phyloP scores from a whole-genome alignment of 805 yeast genomes.

The Clavispora asparagi region DNA sequence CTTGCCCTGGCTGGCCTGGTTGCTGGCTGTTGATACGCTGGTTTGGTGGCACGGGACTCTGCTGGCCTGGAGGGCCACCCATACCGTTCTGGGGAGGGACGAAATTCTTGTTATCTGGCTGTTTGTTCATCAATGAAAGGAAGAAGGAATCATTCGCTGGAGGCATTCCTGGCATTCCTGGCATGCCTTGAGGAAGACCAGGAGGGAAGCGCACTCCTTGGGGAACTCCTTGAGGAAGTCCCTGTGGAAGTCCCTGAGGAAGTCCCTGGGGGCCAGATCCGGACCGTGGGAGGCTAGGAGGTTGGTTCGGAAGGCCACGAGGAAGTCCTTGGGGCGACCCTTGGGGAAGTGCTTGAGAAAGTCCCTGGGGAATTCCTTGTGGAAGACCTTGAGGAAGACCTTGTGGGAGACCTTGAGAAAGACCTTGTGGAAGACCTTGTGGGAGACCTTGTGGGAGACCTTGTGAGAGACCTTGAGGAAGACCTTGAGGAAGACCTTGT shows the following conservation, averaged over 20 bases:
- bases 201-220: slow-evolving; percentile 1
- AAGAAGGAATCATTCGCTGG: slow-evolving; percentile 39
- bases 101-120: slow-evolving; percentile 6
- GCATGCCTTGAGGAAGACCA: not conserved
- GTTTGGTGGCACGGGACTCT: not conserved
- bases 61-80: not conserved
- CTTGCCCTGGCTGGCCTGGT: not conserved
- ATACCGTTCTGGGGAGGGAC: not conserved
- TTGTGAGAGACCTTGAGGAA: not conserved
- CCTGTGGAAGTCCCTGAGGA: not conserved
- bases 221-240: not conserved
- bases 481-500: not conserved
- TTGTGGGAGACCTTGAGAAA: too few species aligned
- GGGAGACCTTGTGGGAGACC: not conserved
- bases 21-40: not conserved
- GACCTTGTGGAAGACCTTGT: not conserved
- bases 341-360: too few species aligned
- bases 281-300: not conserved
- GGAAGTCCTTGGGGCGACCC: not conserved
- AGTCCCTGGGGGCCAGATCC: not conserved
- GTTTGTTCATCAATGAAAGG: slow-evolving; percentile 41
- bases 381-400: not conserved
- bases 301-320: not conserved
- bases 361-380: not conserved
- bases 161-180: not conserved